Evolutionary conservation across 441 rosid species (phyloP), one percentile per base, ranked within the genome.

Genomic region (Syzygium syzygioides): DNA sequence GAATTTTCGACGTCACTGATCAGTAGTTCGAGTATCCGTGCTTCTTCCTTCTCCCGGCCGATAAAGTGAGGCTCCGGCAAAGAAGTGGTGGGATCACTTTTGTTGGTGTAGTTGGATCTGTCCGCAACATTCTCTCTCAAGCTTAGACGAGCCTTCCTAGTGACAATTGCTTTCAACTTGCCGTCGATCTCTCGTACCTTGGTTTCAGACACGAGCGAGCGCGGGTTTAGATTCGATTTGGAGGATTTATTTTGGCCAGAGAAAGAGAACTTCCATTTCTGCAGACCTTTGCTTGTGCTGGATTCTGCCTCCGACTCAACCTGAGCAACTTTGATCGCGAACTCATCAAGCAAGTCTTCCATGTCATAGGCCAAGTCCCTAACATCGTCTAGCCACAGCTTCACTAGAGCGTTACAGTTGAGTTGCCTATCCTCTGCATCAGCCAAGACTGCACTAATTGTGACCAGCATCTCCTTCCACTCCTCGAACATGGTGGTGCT

Each of bases 271-370:
- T 34, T 68, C 26, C 79, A 2, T 68, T 68, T 68, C 14, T 1
- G 4, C 4, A 0, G 1, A 19, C 6, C 26, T 68, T 1, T 68
- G 14, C 26, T 68, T 34, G 79, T 68, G 48, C 26, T 68, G 1
- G 14, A 68, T 68, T 34, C 6, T 18, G 4, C 48, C 48, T 18
- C 0, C 1, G 8, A 18, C 48, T 68, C 10, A 11, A 3, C 26
- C 0, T 34, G 79, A 1, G 2, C 2, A 1, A 8, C 48, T 68
- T 68, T 3, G 14, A 34, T 68, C 0, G 14, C 14, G 0, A 68
- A 10, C 14, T 68, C 79, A 34, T 68, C 48, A 0, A 68, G 26
- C 8, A 68, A 68, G 79, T 68, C 48, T 19, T 68, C 79, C 48
- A 68, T 68, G 48, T 68, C 79, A 19, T 10, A 68, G 79, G 79